Evolutionary conservation across 2,329 filamentous ascomycete species (phyloP).

Genomic region (Penicillium sp.): DNA sequence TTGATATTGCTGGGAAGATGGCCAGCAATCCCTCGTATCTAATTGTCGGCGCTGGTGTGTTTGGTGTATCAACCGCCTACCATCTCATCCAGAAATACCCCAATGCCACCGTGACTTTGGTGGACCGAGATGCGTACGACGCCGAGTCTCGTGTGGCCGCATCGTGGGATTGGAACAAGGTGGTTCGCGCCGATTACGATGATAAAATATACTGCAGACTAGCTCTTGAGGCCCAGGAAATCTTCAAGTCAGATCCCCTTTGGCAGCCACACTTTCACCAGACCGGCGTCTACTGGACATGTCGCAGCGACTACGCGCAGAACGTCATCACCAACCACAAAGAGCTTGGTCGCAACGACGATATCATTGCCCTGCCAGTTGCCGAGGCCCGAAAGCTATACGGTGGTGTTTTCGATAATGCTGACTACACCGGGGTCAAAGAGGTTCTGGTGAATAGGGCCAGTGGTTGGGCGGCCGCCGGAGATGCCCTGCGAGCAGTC

Average conservation of each 20-base stretch:
- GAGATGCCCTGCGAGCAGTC: slow-evolving; percentile 60
- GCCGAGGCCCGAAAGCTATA: slow-evolving; percentile 61
- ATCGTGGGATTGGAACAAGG: slow-evolving; percentile 38
- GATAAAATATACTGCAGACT: slow-evolving; percentile 33
- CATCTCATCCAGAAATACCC: slow-evolving; percentile 34
- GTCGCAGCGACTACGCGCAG: slow-evolving; percentile 51
- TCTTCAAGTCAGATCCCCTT: slow-evolving; percentile 42
- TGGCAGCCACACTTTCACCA: slow-evolving; percentile 52
- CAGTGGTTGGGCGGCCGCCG: slow-evolving; percentile 68
- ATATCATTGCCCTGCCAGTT: slow-evolving; percentile 52
- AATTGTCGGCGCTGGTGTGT: slow-evolving; percentile 33
- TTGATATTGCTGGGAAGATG: no score
- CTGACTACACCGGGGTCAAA: slow-evolving; percentile 63
- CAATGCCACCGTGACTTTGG: slow-evolving; percentile 30
- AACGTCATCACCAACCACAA: slow-evolving; percentile 57
- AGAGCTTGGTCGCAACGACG: slow-evolving; percentile 52
- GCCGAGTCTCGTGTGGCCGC: slow-evolving; percentile 38
- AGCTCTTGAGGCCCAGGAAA: slow-evolving; percentile 33
- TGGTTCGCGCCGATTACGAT: slow-evolving; percentile 34
- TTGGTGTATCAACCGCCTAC: slow-evolving; percentile 34
- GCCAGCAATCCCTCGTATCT: slow-evolving; percentile 31
- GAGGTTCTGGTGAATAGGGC: slow-evolving; percentile 63
- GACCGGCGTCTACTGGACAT: slow-evolving; percentile 57
- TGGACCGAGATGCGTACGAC: slow-evolving; percentile 38
- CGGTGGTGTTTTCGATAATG: slow-evolving; percentile 62